Percentiles rank a stretch among this genome's conserved stretches.
These are phyloP conservation scores for Phytopythium vexans DNA, from an alignment of 352 stramenopile species.

Conservation along the genomic window DNA sequence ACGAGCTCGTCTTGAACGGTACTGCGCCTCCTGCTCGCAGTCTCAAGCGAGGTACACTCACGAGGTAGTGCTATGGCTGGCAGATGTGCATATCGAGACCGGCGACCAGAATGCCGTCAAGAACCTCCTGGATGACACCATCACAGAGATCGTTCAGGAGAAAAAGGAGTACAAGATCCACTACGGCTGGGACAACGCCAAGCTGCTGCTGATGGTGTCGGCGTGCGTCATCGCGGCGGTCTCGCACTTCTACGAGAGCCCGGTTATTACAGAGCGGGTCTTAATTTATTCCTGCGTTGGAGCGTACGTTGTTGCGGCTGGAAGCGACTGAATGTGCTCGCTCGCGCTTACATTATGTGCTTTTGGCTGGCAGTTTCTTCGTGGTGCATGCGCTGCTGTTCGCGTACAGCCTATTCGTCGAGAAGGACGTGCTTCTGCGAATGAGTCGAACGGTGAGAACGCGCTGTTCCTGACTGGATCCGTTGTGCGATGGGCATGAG, in stretches of 20 bases:
- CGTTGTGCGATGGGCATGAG: neutral
- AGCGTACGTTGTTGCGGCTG: constrained; percentile 27
- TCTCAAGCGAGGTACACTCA: constrained; percentile 1
- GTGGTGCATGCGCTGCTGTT: constrained; percentile 72
- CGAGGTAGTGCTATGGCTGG: neutral
- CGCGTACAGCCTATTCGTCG: constrained; percentile 66
- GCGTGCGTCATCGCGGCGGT: constrained; percentile 51
- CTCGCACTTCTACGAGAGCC: constrained; percentile 71
- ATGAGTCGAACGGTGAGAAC: constrained; percentile 56
- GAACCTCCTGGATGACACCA: constrained; percentile 82
- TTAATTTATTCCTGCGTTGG: constrained; percentile 70
- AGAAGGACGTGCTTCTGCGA: constrained; percentile 76
- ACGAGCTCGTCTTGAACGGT: constrained; percentile 71
- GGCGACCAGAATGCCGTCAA: constrained; percentile 85
- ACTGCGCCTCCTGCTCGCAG: constrained; percentile 2
- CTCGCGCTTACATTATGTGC: neutral
- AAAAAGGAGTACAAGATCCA: constrained; percentile 55
- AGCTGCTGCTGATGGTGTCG: constrained; percentile 76
- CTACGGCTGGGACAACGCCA: constrained; percentile 83
- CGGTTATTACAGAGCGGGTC: constrained; percentile 53
- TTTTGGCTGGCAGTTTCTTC: constrained; percentile 57
- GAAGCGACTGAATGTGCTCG: neutral
- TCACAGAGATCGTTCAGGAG: constrained; percentile 70
- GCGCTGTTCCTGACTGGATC: neutral
- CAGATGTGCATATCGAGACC: constrained; percentile 67